phyloP scores from a whole-genome alignment of 768 basidiomycete species.

The Kwoniella dejecticola region DNA sequence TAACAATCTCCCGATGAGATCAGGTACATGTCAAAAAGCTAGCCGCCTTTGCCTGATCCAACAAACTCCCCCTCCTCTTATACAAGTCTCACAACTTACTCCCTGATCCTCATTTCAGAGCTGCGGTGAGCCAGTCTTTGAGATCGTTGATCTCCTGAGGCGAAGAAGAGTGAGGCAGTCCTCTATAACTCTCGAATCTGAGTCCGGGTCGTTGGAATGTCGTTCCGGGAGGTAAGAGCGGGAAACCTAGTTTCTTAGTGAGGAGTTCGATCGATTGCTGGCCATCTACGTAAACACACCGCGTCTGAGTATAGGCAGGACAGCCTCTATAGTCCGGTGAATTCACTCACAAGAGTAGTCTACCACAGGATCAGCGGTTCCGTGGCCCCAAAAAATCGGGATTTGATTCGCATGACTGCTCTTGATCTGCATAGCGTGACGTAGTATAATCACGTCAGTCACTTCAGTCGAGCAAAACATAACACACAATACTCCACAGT shows the following conservation, averaged over 20 bases:
- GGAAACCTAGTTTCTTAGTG: slow-evolving; percentile 62
- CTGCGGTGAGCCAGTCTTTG: slow-evolving; percentile 67
- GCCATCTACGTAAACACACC: slow-evolving; percentile 51
- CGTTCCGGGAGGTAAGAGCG: slow-evolving; percentile 32
- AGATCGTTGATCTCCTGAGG: slow-evolving; percentile 71
- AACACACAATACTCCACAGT: too few relatives aligned
- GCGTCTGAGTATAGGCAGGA: background rate
- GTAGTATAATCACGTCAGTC: too few relatives aligned
- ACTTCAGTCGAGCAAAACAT: slow-evolving; percentile 20
- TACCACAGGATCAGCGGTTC: slow-evolving; percentile 74
- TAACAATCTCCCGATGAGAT: too few relatives aligned
- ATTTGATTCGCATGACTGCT: slow-evolving; percentile 64
- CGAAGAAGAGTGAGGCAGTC: slow-evolving; percentile 68
- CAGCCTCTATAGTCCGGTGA: background rate
- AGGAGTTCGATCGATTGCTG: slow-evolving; percentile 65
- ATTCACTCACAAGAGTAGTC: slow-evolving; percentile 58
- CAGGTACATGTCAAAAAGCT: too few relatives aligned
- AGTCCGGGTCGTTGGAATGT: slow-evolving; percentile 61
- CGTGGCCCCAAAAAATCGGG: slow-evolving; percentile 87
- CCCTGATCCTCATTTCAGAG: slow-evolving; percentile 38
- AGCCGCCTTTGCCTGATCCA: too few relatives aligned
- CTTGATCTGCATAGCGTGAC: too few relatives aligned
- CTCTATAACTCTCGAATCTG: slow-evolving; percentile 68
- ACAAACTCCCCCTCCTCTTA: too few relatives aligned
- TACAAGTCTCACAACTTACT: too few relatives aligned